Conservation (phyloP, 768 basidiomycete species). For the Agrocybe chaxingu region DNA sequence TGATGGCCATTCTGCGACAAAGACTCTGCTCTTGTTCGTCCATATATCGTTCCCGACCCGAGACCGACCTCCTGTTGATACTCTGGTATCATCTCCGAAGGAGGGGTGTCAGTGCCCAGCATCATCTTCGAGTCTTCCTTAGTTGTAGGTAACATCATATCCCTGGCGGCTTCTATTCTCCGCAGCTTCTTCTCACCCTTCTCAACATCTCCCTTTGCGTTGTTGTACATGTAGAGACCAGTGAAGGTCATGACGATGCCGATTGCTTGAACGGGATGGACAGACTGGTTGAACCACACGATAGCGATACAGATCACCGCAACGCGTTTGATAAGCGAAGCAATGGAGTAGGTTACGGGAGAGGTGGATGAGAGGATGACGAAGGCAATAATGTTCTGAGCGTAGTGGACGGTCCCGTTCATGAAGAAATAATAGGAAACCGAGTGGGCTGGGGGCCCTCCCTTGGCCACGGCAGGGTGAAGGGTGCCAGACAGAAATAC, state of each 20-base stretch:
- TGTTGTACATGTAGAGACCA: slow-evolving; percentile 96
- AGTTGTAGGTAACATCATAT: slow-evolving; percentile 67
- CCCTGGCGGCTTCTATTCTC: slow-evolving; percentile 68
- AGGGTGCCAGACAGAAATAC: slow-evolving; percentile 50
- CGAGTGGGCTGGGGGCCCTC: slow-evolving; percentile 50
- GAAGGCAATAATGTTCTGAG: slow-evolving; percentile 97
- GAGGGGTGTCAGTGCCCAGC: slow-evolving; percentile 36
- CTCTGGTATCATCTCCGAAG: slow-evolving; percentile 19
- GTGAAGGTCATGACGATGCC: slow-evolving; percentile 91
- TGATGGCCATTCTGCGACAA: slow-evolving; percentile 15
- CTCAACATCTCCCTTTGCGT: slow-evolving; percentile 89
- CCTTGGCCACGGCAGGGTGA: slow-evolving; percentile 40
- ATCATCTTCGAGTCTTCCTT: slow-evolving; percentile 55
- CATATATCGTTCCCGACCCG: slow-evolving; percentile 32
- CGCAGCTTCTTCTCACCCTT: slow-evolving; percentile 88
- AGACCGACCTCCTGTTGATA: slow-evolving; percentile 31
- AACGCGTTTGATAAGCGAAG: slow-evolving; percentile 95
- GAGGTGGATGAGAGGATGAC: slow-evolving; percentile 93
- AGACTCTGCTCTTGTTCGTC: slow-evolving; percentile 34
- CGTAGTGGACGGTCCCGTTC: slow-evolving; percentile 95
- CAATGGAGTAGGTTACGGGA: slow-evolving; percentile 98
- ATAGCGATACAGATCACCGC: slow-evolving; percentile 98
- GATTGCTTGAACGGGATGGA: slow-evolving; percentile 79
- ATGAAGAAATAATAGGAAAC: slow-evolving; percentile 82
- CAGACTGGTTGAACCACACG: slow-evolving; percentile 89